Conservation (phyloP, 2,329 filamentous ascomycete species). For the Plenodomus tracheiphilus region DNA sequence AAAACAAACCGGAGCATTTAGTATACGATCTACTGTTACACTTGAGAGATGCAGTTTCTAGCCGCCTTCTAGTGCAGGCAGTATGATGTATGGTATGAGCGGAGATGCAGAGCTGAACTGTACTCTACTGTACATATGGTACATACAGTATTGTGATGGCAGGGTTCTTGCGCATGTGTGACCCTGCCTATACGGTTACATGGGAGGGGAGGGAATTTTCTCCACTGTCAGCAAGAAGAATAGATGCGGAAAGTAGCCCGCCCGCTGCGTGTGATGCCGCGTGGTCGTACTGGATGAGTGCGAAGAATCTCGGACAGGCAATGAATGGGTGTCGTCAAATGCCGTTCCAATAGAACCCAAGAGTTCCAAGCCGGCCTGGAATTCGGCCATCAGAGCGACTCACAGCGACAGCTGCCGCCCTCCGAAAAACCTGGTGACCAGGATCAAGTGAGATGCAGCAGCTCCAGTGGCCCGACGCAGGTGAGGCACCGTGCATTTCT, state of each 20-base stretch:
- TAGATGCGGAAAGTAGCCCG: conserved; percentile 33
- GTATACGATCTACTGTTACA: conserved; percentile 26
- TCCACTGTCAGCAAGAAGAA: conserved; percentile 22
- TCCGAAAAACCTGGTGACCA: neutral
- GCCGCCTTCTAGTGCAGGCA: conserved; percentile 27
- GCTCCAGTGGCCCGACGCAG: conserved; percentile 6
- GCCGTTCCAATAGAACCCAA: conserved; percentile 9
- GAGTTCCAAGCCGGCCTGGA: conserved; percentile 14
- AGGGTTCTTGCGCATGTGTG: neutral
- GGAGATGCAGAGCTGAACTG: neutral
- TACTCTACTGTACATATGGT: neutral
- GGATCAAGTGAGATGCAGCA: neutral
- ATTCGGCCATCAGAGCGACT: conserved; percentile 12
- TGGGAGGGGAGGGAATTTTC: neutral
- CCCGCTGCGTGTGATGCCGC: conserved; percentile 15
- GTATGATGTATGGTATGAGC: conserved; percentile 8
- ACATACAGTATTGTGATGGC: neutral
- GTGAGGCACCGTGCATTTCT: conserved; percentile 14
- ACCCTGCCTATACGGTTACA: neutral
- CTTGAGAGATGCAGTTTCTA: conserved; percentile 10
- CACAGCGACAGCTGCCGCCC: conserved; percentile 4
- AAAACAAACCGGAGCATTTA: conserved; percentile 10
- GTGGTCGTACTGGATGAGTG: conserved; percentile 6
- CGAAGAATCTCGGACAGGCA: conserved; percentile 12
- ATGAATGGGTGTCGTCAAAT: conserved; percentile 10